Conservation (phyloP, 129 eudicot genomes). For the Centrapalus pauciflorus region DNA sequence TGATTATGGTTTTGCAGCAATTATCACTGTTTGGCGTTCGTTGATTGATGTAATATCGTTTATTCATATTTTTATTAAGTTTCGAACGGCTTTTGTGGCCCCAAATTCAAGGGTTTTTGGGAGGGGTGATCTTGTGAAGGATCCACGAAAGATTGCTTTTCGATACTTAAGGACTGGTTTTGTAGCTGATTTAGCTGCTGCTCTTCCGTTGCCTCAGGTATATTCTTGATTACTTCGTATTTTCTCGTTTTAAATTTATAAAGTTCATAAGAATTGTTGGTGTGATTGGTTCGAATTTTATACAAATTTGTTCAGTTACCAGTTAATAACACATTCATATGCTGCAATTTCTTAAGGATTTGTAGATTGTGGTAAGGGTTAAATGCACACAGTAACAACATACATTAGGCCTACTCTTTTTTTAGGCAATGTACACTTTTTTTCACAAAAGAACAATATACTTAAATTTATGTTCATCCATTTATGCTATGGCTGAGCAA, state of each 20-base stretch:
- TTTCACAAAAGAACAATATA: too few species aligned
- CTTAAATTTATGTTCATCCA: too few species aligned
- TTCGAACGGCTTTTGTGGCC: conserved; percentile 66
- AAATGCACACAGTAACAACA: too few species aligned
- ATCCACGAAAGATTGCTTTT: conserved; percentile 49
- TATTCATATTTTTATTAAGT: conserved; percentile 62
- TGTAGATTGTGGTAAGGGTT: background rate
- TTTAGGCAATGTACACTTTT: too few species aligned
- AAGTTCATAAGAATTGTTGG: too few species aligned
- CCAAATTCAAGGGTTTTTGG: conserved; percentile 68
- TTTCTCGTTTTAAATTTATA: too few species aligned
- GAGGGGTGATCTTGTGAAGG: conserved; percentile 71
- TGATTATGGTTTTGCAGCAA: conserved; percentile 35
- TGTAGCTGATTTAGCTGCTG: conserved; percentile 68
- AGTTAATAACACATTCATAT: background rate
- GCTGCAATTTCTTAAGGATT: background rate
- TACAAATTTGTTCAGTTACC: background rate
- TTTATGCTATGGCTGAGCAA: too few species aligned
- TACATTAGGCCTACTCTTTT: too few species aligned
- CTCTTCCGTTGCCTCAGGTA: conserved; percentile 91
- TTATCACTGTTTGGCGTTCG: conserved; percentile 51
- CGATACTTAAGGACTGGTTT: conserved; percentile 53
- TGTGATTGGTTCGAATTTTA: background rate
- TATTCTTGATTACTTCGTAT: background rate
- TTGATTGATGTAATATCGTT: conserved; percentile 55